Conservation (phyloP, 805 yeast species). For the Torulaspora franciscae region DNA sequence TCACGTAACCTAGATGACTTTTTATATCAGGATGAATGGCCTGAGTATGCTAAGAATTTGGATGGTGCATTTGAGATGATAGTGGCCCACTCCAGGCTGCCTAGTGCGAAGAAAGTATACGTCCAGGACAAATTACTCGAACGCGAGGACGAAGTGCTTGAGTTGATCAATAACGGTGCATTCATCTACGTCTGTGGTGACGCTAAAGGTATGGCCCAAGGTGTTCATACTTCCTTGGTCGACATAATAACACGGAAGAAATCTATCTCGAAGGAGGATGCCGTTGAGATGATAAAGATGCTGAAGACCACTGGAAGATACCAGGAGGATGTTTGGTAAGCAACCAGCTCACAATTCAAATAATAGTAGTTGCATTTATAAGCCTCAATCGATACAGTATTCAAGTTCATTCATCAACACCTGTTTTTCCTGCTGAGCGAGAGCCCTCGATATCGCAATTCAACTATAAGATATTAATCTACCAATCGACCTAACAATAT, state of each 20-base stretch:
- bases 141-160: slow-evolving; percentile 40
- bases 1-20: slow-evolving; percentile 84
- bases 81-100: slow-evolving; percentile 81
- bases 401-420: not conserved
- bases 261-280: slow-evolving; percentile 59
- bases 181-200: slow-evolving; percentile 95
- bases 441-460: too few relatives aligned
- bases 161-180: slow-evolving; percentile 65
- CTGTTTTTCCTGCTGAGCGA: too few relatives aligned
- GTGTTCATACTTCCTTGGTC: slow-evolving; percentile 68
- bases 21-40: slow-evolving; percentile 88
- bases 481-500: too few relatives aligned
- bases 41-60: slow-evolving; percentile 55
- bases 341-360: not conserved
- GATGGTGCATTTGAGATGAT: slow-evolving; percentile 61
- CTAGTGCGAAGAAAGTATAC: slow-evolving; percentile 56
- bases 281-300: slow-evolving; percentile 69
- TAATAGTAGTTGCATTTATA: not conserved
- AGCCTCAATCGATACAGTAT: not conserved
- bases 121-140: slow-evolving; percentile 77
- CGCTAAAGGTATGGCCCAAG: slow-evolving; percentile 93
- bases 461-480: too few relatives aligned
- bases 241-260: slow-evolving; percentile 60
- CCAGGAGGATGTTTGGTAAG: slow-evolving; percentile 98
- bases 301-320: slow-evolving; percentile 80